phyloP scores from a whole-genome alignment of 129 eudicot genomes.

The Pseudognaphalium luteoalbum region DNA sequence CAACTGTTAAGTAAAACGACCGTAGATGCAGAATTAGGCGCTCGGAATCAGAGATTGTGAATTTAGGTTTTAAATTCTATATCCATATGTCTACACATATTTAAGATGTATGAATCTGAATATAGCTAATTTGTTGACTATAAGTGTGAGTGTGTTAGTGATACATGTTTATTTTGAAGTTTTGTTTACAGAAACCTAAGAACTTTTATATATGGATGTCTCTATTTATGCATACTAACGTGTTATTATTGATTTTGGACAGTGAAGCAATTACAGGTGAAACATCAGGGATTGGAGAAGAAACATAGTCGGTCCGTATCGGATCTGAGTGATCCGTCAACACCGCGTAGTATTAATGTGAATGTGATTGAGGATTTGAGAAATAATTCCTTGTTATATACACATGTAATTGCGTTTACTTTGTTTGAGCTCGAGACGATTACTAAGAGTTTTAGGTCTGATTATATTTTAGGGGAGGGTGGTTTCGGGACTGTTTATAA shows the following conservation, averaged over 20 bases:
- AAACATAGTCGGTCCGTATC: conserved; percentile 70
- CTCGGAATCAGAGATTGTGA: neutral
- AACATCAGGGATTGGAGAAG: conserved; percentile 44
- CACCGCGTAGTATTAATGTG: conserved; percentile 58
- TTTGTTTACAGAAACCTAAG: neutral
- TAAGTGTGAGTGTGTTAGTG: neutral
- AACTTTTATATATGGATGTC: neutral
- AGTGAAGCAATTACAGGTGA: conserved; percentile 63
- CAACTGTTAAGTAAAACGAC: too few species aligned
- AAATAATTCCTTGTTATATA: conserved; percentile 66
- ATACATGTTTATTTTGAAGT: neutral
- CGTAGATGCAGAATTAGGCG: neutral
- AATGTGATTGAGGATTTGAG: conserved; percentile 61
- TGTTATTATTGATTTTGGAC: conserved; percentile 24
- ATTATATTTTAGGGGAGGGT: conserved; percentile 91
- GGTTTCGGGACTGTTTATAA: conserved; percentile 97
- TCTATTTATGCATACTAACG: neutral
- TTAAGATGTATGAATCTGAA: neutral
- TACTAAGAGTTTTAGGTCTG: conserved; percentile 93
- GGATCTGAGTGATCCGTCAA: conserved; percentile 90
- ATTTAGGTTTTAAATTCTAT: too few species aligned
- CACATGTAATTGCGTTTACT: conserved; percentile 90
- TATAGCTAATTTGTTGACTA: neutral
- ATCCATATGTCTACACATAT: neutral
- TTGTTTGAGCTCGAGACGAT: conserved; percentile 92